Evolutionary conservation across 139 green algal genomes (phyloP), one percentile per base, ranked within the genome.

Genomic region (Ettlia oleoabundans): DNA sequence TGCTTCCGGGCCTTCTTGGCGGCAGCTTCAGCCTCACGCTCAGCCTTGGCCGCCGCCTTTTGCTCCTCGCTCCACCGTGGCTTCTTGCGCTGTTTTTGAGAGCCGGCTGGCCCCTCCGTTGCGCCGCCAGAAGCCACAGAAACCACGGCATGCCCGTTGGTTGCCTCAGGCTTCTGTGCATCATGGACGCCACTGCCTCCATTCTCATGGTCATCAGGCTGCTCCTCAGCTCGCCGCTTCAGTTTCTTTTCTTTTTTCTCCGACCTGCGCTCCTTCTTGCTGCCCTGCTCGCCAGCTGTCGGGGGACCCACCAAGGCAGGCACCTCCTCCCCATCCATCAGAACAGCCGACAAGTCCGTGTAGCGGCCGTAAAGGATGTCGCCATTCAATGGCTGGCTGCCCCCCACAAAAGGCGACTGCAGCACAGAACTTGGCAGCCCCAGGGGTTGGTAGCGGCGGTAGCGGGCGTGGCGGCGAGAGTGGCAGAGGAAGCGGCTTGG

Each of bases 391-490:
- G 40, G 43, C 53, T 80, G 41, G 51, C 58, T 88, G 37, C 69
- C 58, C 30, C 84, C 84, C 58, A 82, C 64, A 65, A 87, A 87
- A 35, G 80, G 81, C 18, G 84, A 84, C 67, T 88, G 78, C 77
- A 85, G 2, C n/a, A n/a, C n/a, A n/a, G n/a, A n/a, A n/a, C n/a
- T n/a, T n/a, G n/a, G n/a, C n/a, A n/a, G n/a, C n/a, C n/a, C n/a
- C n/a, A n/a, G n/a, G n/a, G n/a, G n/a, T n/a, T n/a, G n/a, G n/a
- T n/a, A n/a, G 0, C 21, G 51, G 4, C 1, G 63, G 1, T 7
- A 13, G 37, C 66, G 61, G 61, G 61, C 6, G 3, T n/a, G n/a
- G n/a, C n/a, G n/a, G n/a, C n/a, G n/a, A n/a, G n/a, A n/a, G n/a
- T n/a, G n/a, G n/a, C 2, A 67, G 24, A 67, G 21, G 61, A 37